Base-by-base conservation (phyloP, 169 alveolate genomes). In the Eimeria sp. region DNA sequence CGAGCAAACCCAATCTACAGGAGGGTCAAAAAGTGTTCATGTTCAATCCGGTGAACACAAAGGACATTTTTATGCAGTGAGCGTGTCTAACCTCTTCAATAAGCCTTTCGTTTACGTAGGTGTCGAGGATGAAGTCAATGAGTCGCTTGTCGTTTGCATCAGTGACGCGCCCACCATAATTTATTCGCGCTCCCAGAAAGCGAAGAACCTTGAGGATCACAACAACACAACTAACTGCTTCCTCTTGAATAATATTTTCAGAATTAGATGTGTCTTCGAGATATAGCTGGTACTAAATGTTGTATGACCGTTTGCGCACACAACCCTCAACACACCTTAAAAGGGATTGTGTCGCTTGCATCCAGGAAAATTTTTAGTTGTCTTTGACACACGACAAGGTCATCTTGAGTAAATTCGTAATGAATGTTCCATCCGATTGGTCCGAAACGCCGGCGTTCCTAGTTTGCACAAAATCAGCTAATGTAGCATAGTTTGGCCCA, bases 381-480 rank as follows among this genome's bases (percentile, higher is more conserved):
- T 97, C 98, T 98, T 94, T 97, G 98, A 33, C 99, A 98, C 49
- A 99, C 99, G 95, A 99, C 99, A 62, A 98, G 98, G 96, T 99
- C 99, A 16, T 99, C 98, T 96, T 98, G 98, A 89, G 99, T 98
- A 98, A 99, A 99, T 95, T 99, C 99, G 95, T 99, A 99, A 60
- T 99, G 99, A 85, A 99, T 99, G 97, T 99, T 99, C 99, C 99
- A 99, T n/a, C 99, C 99, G 72, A 99, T 97, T 46, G 99, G 99
- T n/a, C 99, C 99, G 98, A 98, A 99, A 96, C 99, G 99, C 96
- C 99, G 98, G 78, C 99, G 97, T 98, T 99, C 99, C 96, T 98
- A 98, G 78, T 98, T 91, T 98, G 99, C 83, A 87, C 99, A 96
- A 98, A 99, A 98, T 96, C 99, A 99, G 89, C 98, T 97, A 85